A percentile compares a stretch with the other conserved stretches of the same genome.
These are phyloP conservation scores for Ilex paraguariensis DNA, from an alignment of 305 asterid genomes.

Conservation along the genomic window DNA sequence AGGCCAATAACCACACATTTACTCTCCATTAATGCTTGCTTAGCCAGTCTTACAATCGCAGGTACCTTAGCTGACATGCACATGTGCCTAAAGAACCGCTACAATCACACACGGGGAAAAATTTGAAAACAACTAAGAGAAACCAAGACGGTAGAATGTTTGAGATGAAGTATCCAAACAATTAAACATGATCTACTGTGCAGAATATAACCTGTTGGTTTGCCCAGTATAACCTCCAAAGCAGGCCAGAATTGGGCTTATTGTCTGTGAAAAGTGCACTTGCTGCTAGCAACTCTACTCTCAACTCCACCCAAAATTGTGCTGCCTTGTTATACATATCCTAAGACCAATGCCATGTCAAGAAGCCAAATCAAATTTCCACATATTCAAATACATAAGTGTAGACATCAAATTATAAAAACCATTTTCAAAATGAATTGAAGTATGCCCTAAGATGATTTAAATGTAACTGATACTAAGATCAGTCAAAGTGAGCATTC, in stretches of 20 bases:
- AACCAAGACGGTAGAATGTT: conserved; percentile 20
- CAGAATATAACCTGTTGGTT: conserved; percentile 73
- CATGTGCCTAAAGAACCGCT: conserved; percentile 98
- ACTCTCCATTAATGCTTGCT: conserved; percentile 67
- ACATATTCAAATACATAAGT: not conserved
- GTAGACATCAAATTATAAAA: conserved; percentile 11
- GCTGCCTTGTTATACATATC: conserved; percentile 87
- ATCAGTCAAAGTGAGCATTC: too few relatives aligned
- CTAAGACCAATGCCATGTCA: conserved; percentile 36
- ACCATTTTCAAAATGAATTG: conserved; percentile 4
- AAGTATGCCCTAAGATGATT: too few relatives aligned
- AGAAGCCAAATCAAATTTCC: conserved; percentile 13
- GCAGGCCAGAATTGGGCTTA: conserved; percentile 62
- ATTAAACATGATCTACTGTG: conserved; percentile 7
- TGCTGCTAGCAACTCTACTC: conserved; percentile 82
- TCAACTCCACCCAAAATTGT: conserved; percentile 87
- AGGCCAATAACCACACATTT: conserved; percentile 95
- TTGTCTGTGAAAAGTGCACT: conserved; percentile 47
- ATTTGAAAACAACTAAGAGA: conserved; percentile 12
- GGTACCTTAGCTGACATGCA: conserved; percentile 99
- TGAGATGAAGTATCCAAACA: not conserved
- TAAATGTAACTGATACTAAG: too few relatives aligned
- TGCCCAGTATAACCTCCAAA: conserved; percentile 99
- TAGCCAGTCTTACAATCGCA: conserved; percentile 76
- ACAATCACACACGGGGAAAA: conserved; percentile 11